Percentiles rank a stretch among this genome's conserved stretches.
These are phyloP conservation scores for Coemansia reversa DNA, from an alignment of 192 early-diverging fungal genomes.

Conservation along the genomic window DNA sequence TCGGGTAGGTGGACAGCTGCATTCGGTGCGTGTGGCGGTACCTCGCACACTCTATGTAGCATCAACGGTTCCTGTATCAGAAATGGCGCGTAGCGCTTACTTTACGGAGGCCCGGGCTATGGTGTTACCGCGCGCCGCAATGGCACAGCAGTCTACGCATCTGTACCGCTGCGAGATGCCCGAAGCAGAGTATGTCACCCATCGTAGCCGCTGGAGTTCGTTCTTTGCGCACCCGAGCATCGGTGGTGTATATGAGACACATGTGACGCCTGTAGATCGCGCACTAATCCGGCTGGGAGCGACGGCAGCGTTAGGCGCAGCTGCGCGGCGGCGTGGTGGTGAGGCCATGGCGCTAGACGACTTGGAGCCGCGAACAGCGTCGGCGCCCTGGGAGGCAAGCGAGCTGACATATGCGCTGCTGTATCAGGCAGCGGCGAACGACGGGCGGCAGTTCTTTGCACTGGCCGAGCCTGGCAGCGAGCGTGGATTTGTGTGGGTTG, in stretches of 20 bases:
- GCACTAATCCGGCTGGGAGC: slow-evolving; percentile 81
- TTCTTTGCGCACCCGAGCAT: slow-evolving; percentile 86
- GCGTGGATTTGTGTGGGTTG: slow-evolving; percentile 69
- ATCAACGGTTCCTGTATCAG: slow-evolving; percentile 59
- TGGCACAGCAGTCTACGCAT: slow-evolving; percentile 62
- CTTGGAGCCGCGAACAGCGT: slow-evolving; percentile 30
- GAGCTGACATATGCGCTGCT: slow-evolving; percentile 71
- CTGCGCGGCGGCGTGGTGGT: slow-evolving; percentile 26
- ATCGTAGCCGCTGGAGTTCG: slow-evolving; percentile 69
- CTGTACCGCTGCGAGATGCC: slow-evolving; percentile 82
- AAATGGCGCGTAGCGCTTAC: slow-evolving; percentile 41
- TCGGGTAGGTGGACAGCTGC: slow-evolving; percentile 65
- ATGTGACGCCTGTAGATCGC: slow-evolving; percentile 75
- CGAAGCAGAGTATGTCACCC: slow-evolving; percentile 72
- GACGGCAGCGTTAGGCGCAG: slow-evolving; percentile 29
- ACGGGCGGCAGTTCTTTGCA: slow-evolving; percentile 60
- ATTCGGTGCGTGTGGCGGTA: slow-evolving; percentile 70
- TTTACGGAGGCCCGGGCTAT: slow-evolving; percentile 49
- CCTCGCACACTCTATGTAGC: slow-evolving; percentile 87
- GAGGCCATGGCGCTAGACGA: slow-evolving; percentile 33
- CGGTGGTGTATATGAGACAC: slow-evolving; percentile 94
- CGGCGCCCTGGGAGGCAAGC: slow-evolving; percentile 21
- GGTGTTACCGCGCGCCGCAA: slow-evolving; percentile 68
- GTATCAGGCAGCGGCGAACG: slow-evolving; percentile 62
- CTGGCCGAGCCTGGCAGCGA: slow-evolving; percentile 64